Evolutionary conservation across 78 protist genomes (phyloP).

Genomic region (Parvularia atlantis): DNA sequence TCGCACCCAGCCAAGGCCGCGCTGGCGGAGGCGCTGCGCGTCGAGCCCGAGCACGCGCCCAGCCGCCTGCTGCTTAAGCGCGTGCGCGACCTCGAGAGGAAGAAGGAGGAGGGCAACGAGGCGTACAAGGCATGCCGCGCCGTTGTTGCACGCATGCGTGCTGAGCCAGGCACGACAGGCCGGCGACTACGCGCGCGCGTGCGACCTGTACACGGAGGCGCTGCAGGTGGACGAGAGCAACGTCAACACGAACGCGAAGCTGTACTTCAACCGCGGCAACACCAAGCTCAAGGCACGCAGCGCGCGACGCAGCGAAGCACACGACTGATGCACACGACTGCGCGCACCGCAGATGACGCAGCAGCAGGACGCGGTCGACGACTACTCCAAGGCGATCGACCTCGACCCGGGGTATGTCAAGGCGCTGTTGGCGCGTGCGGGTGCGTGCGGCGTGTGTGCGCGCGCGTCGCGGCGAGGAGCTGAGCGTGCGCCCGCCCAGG

Average conservation of each 20-base stretch:
- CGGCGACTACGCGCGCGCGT: conserved; percentile 22
- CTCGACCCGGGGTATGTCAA: too few species aligned
- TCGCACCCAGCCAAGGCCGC: neutral
- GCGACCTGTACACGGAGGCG: conserved; percentile 19
- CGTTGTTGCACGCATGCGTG: too few species aligned
- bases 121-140: conserved; percentile 5
- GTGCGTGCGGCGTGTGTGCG: too few species aligned
- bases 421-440: too few species aligned
- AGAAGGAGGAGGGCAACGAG: conserved; percentile 11
- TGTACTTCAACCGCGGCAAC: conserved; percentile 33
- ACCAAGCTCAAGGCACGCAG: too few species aligned
- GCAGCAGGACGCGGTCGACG: too few species aligned
- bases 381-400: conserved; percentile 8
- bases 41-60: neutral
- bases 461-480: too few species aligned
- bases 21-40: neutral
- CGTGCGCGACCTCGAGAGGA: neutral
- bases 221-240: conserved; percentile 15
- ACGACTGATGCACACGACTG: too few species aligned
- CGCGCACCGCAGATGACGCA: too few species aligned
- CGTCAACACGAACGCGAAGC: neutral
- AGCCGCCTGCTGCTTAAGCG: neutral
- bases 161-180: too few species aligned
- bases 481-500: too few species aligned
- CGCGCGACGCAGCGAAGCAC: too few species aligned